Evolutionary conservation across 345 rosid species (phyloP).

Genomic region (Rhizophora mangle): DNA sequence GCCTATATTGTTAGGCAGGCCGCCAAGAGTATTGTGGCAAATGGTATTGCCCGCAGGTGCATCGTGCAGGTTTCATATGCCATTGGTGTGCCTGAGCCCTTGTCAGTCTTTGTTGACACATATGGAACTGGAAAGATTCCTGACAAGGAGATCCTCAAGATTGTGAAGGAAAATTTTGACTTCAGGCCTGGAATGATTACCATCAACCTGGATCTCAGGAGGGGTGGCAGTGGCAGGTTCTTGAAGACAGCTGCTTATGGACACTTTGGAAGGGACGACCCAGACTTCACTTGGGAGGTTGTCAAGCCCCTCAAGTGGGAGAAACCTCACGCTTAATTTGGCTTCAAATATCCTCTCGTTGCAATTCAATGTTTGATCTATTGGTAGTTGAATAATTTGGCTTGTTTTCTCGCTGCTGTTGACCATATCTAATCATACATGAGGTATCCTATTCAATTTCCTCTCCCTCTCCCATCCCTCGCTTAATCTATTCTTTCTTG

Average conservation of each 20-base stretch:
- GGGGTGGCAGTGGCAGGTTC: conserved; percentile 48
- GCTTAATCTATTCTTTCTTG: not conserved
- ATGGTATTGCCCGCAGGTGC: conserved; percentile 38
- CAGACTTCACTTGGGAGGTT: conserved; percentile 57
- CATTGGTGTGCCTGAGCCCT: conserved; percentile 36
- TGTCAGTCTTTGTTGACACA: conserved; percentile 34
- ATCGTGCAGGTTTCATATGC: conserved; percentile 38
- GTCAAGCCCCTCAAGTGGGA: conserved; percentile 47
- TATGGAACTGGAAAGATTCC: conserved; percentile 37
- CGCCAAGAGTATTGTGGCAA: conserved; percentile 40
- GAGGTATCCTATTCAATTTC: conserved; percentile 22
- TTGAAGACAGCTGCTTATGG: conserved; percentile 54
- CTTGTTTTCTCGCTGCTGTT: conserved; percentile 15
- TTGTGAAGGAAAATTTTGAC: conserved; percentile 37
- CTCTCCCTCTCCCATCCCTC: not conserved
- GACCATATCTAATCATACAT: conserved; percentile 17
- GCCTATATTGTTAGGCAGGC: conserved; percentile 39
- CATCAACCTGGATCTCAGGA: conserved; percentile 48
- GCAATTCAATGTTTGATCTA: conserved; percentile 1
- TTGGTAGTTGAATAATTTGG: conserved; percentile 25
- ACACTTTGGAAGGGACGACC: conserved; percentile 55
- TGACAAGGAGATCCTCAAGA: conserved; percentile 33
- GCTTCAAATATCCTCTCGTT: conserved; percentile 7
- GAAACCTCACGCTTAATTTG: conserved; percentile 24
- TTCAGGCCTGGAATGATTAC: conserved; percentile 57